phyloP scores from a whole-genome alignment of 2,329 filamentous ascomycete genomes.

The Aureobasidium sp. region DNA sequence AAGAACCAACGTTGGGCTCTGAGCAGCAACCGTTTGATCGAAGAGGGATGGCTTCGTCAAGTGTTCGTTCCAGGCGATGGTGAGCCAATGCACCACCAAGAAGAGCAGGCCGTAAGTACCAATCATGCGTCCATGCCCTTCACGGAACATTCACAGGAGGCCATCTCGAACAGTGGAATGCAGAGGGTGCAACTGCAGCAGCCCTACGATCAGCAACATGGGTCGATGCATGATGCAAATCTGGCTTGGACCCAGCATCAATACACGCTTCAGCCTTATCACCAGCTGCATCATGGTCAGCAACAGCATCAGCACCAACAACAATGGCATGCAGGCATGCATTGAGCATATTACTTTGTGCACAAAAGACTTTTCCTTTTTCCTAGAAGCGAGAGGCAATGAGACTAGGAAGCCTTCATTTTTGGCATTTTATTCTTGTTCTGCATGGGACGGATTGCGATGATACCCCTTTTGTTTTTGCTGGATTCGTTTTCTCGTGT shows the following conservation, averaged over 20 bases:
- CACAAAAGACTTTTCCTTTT: neutral
- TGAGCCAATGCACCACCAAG: neutral
- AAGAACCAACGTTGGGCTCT: conserved; percentile 4
- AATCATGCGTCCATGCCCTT: neutral
- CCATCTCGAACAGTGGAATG: neutral
- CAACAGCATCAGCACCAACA: neutral
- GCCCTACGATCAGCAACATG: neutral
- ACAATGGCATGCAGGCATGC: neutral
- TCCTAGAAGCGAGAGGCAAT: neutral
- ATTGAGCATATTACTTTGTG: neutral
- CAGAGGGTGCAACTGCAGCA: neutral
- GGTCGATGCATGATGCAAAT: neutral
- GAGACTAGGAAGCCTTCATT: neutral
- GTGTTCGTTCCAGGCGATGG: conserved; percentile 1
- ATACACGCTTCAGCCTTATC: neutral
- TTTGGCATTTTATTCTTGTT: neutral
- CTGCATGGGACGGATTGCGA: conserved; percentile 1
- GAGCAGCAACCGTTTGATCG: conserved; percentile 1
- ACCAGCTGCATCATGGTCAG: neutral
- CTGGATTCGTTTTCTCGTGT: neutral
- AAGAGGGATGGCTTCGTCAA: conserved; percentile 6
- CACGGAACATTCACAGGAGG: neutral
- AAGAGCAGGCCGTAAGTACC: neutral
- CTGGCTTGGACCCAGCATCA: neutral
- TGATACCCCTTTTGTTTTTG: neutral